Evolutionary conservation across 2,329 filamentous ascomycete species (phyloP).

Genomic region (Thermothelomyces thermophilus): DNA sequence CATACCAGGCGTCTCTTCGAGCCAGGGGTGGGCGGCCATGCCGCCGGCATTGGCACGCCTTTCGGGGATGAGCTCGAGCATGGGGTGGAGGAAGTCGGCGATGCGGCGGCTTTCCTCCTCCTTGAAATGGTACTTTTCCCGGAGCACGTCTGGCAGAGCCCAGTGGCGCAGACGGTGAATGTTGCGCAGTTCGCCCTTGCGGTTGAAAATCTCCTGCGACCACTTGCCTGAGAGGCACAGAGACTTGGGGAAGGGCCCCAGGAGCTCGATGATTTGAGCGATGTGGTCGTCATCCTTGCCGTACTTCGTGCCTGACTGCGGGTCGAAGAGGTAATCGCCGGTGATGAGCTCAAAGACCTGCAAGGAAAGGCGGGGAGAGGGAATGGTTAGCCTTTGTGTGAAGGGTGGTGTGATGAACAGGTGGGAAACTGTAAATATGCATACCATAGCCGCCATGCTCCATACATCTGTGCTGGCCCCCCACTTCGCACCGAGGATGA

Average conservation of each 20-base stretch:
- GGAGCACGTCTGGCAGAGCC: slow-evolving; percentile 85
- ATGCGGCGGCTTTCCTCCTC: slow-evolving; percentile 73
- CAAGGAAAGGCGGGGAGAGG: slow-evolving; percentile 2
- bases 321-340: slow-evolving; percentile 96
- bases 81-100: slow-evolving; percentile 76
- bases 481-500: slow-evolving; percentile 96
- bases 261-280: slow-evolving; percentile 94
- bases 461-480: slow-evolving; percentile 98
- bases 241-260: slow-evolving; percentile 88
- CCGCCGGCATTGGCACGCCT: slow-evolving; percentile 91
- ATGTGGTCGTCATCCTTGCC: slow-evolving; percentile 99
- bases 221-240: slow-evolving; percentile 91
- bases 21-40: slow-evolving; percentile 79
- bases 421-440: too few relatives aligned
- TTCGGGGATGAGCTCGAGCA: slow-evolving; percentile 84
- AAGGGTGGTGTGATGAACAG: too few relatives aligned
- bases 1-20: slow-evolving; percentile 86
- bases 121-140: slow-evolving; percentile 94
- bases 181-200: slow-evolving; percentile 93
- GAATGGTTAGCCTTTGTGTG: too few relatives aligned
- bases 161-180: slow-evolving; percentile 95
- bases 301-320: slow-evolving; percentile 96
- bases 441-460: slow-evolving; percentile 99
- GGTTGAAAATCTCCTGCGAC: slow-evolving; percentile 98
- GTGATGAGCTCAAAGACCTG: slow-evolving; percentile 97